phyloP scores from a whole-genome alignment of 208 protist species.

The Leishmania amazonensis region DNA sequence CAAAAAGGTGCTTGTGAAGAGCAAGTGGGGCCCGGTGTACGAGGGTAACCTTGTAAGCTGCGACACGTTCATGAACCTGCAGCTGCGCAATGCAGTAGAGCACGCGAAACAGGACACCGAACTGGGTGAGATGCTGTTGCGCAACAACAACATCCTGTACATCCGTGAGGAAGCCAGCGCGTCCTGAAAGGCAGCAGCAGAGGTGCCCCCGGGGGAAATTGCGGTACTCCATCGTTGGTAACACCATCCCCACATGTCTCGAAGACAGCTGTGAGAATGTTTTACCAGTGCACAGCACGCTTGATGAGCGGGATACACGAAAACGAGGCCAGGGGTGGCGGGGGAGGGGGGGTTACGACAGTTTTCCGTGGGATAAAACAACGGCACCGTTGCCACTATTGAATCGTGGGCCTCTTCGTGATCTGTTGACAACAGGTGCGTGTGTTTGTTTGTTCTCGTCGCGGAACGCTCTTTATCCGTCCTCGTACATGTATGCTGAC shows the following conservation, averaged over 20 bases:
- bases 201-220: too few relatives aligned
- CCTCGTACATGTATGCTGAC: background rate
- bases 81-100: slow-evolving; percentile 85
- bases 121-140: slow-evolving; percentile 87
- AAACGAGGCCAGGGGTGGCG: background rate
- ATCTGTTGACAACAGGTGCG: background rate
- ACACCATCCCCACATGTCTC: background rate
- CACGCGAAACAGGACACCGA: slow-evolving; percentile 71
- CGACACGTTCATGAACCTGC: slow-evolving; percentile 98
- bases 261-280: background rate
- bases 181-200: slow-evolving; percentile 14
- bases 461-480: background rate
- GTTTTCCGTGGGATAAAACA: background rate
- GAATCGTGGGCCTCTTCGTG: background rate
- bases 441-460: background rate
- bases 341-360: background rate
- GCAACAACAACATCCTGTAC: slow-evolving; percentile 92
- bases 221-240: background rate
- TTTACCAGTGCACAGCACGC: background rate
- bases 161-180: slow-evolving; percentile 65
- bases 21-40: slow-evolving; percentile 99
- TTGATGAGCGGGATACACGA: background rate
- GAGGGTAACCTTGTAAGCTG: slow-evolving; percentile 94
- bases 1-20: slow-evolving; percentile 96
- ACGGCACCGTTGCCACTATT: background rate